Evolutionary conservation across 1,284 basidiomycete species (phyloP), one percentile per base, ranked within the genome.

Genomic region (Sporisorium sorghi): DNA sequence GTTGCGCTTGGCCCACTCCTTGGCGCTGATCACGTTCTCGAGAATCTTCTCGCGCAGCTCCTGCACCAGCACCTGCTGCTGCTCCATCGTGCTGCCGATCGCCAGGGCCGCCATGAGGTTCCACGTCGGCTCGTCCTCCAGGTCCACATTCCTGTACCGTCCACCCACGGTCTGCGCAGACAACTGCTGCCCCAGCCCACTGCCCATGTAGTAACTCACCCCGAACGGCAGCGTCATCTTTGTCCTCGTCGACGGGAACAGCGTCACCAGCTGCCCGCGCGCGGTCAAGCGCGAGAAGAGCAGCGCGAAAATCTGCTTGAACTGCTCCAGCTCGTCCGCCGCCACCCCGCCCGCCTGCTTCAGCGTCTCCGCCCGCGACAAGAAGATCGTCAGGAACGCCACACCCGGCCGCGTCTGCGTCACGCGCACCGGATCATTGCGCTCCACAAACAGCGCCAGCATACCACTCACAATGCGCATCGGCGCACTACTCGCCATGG

Each of bases 161-260:
- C 48, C 79, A 14, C 28, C 75, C 0, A 67, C 64, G 35, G 57
- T 68, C 23, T 69, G 71, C 17, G 57, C 70, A 21, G 33, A 47
- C 26, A 53, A 43, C 47, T 42, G 68, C 32, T 61, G 69, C 21
- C 61, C 62, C 14, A 58, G 52, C 9, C 56, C 87, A 73, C 24
- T 35, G 19, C 66, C 68, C 71, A 66, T 73, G 56, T 77, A 69
- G 79, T 87, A 87, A 17, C 85, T 82, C 17, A 85, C 83, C 4
- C 88, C 88, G 65, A 88, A 88, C 0, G 88, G 86, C 3, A 87
- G 77, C 1, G 86, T 86, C 4, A 88, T 83, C 42, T 89, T 87
- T 32, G 91, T 89, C 46, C 93, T 90, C 7, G 91, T 91, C 2
- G 94, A 96, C 0, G 96, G 95, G 89, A 99, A 99, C 21, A 99